Evolutionary conservation across 352 stramenopile genomes (phyloP), one percentile per base, ranked within the genome.

Genomic region (Globisporangium lucens): DNA sequence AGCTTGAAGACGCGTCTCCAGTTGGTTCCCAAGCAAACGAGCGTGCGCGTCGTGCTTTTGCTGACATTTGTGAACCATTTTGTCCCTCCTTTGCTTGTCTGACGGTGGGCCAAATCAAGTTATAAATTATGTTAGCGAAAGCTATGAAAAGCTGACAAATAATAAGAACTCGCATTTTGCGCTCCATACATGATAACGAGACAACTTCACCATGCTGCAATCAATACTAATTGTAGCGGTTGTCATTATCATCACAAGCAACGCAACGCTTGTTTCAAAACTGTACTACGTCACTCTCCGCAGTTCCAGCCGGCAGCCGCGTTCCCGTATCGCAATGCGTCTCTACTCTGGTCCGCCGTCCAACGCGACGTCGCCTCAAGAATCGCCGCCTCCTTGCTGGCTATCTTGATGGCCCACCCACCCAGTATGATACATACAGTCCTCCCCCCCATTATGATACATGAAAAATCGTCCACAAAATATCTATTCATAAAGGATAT

Each of bases 11-110:
- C 24, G 9, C 53, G 7, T 7, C 52, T 22, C 53, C 53, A 58
- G 53, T 58, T 58, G 53, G 53, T 58, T 58, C 41, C 27, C 15
- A 56, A 29, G 51, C 22, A 56, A 27, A 33, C 17, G 38, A 46
- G 13, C 17, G 12, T 12, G 36, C 24, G 24, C 24, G 52, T 30
- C 51, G 9, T 56, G 22, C 6, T 41, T 20, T 38, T 30, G 3
- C 3, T 1, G 3, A 55, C 20, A 20, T 20, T n/a, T 30, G 30
- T 33, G 30, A 33, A 33, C 41, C 53, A 58, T 58, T 38, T 38
- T n/a, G 27, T 15, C 41, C 53, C 41, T 49, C 41, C 20, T 49
- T 15, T 43, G 36, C 7, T 29, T 30, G n/a, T 8, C 5, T 6
- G 30, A 33, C 30, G 30, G 30, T 33, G 30, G 30, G 36, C 2